Conservation (phyloP, 2,329 filamentous ascomycete genomes). For the Fusarium haematococcum region DNA sequence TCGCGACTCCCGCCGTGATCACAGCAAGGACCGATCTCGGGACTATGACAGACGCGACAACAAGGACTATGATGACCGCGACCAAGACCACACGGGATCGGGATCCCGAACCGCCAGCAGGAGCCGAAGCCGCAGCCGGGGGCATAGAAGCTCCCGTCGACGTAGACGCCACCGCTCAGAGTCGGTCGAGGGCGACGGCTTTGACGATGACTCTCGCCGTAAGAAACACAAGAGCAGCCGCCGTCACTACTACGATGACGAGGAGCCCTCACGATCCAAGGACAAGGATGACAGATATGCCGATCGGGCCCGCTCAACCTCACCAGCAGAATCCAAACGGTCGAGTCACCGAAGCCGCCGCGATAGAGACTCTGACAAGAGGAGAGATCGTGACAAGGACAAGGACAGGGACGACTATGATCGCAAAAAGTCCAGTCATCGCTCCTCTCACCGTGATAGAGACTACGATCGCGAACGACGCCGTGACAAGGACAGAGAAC, state of each 20-base stretch:
- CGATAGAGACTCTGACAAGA: conserved; percentile 62
- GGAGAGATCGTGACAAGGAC: conserved; percentile 59
- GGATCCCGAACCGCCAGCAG: conserved; percentile 44
- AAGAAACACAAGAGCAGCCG: conserved; percentile 62
- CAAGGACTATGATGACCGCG: conserved; percentile 33
- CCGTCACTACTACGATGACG: conserved; percentile 58
- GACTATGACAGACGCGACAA: conserved; percentile 44
- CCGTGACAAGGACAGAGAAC: conserved; percentile 54
- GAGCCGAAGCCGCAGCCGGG: conserved; percentile 55
- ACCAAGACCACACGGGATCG: conserved; percentile 49
- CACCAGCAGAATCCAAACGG: conserved; percentile 68
- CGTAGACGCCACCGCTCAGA: conserved; percentile 68
- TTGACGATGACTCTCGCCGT: conserved; percentile 61
- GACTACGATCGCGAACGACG: conserved; percentile 58
- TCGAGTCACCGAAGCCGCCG: conserved; percentile 71
- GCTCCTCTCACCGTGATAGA: conserved; percentile 44
- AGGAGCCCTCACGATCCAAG: conserved; percentile 54
- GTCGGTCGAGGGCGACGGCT: conserved; percentile 62
- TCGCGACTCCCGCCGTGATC: conserved; percentile 48
- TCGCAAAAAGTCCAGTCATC: conserved; percentile 54
- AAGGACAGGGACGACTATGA: conserved; percentile 56
- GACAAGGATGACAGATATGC: conserved; percentile 55
- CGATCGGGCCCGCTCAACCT: conserved; percentile 73
- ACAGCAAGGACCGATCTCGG: conserved; percentile 49
- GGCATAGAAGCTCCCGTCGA: conserved; percentile 60